Evolutionary conservation across 495 filamentous ascomycete genomes (phyloP), one percentile per base, ranked within the genome.

Genomic region (Margaritispora aquatica): DNA sequence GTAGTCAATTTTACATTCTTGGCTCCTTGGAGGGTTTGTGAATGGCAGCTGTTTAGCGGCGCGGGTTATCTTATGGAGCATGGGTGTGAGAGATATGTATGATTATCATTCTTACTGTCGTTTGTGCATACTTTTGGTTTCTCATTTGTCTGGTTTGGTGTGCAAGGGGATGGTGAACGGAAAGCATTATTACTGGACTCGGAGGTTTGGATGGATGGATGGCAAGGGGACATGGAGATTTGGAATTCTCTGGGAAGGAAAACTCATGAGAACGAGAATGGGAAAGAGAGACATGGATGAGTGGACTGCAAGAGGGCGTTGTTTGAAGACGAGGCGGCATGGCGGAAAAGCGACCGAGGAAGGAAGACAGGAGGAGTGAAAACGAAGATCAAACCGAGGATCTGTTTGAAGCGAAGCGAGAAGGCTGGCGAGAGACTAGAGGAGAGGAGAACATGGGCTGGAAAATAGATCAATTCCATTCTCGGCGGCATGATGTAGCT

Each of bases 61-160:
- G 29, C 29, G 5, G 29, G 19, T 44, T 17, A 44, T 44, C 17
- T 44, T 44, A 15, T 17, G 17, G 38, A 44, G 7, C 11, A 44
- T 10, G 38, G 41, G 17, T 29, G 52, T 41, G 19, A 46, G 38
- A 26, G 54, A 20, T 23, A 20, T 36, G 38, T 55, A 24, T 56
- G 62, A 60, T 54, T 41, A 58, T 19, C 55, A 51, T 66, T 62
- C 63, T 62, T 57, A 57, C 63, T 41, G 24, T 60, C 59, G 9
- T 55, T 63, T 55, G 26, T 38, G 51, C 23, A 11, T n/a, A 19
- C 17, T 13, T 26, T 22, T 44, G 3, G 38, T 9, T 52, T 55
- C 53, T 22, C 11, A 26, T 29, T 23, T 54, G 50, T 19, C n/a
- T 53, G 26, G 31, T 19, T 52, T 44, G 21, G 31, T 26, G 24